A percentile compares a stretch with the other conserved stretches of the same genome.
Conservation (phyloP, 2,329 filamentous ascomycete genomes). For the Phialophora tarda region DNA sequence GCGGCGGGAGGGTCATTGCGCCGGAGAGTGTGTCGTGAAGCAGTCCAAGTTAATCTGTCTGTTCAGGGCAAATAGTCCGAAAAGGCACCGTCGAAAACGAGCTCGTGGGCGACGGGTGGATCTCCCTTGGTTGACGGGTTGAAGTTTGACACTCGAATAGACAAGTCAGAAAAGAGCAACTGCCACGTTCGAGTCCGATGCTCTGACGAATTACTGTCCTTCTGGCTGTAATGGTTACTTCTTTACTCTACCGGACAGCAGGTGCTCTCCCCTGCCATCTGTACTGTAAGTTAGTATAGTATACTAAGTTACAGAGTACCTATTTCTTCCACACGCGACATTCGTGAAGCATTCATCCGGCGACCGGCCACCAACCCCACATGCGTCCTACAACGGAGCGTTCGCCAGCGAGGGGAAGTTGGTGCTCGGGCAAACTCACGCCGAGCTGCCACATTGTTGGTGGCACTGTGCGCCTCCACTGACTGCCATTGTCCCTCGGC, state of each 20-base stretch:
- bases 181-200: no score
- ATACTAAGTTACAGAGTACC: not conserved
- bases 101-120: not conserved
- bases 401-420: not conserved
- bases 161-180: not conserved
- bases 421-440: slow-evolving; percentile 3
- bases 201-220: not conserved
- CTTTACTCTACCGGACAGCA: no score
- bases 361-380: not conserved
- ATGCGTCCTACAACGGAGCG: not conserved
- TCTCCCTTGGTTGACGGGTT: not conserved
- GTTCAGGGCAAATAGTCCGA: not conserved
- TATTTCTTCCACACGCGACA: not conserved
- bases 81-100: not conserved
- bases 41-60: not conserved
- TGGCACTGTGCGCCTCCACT: no score
- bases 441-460: not conserved
- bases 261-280: not conserved
- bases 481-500: no score
- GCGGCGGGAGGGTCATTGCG: slow-evolving; percentile 37
- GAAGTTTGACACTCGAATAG: not conserved
- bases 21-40: not conserved
- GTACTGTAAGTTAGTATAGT: not conserved
- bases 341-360: slow-evolving; percentile 6
- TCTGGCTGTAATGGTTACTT: not conserved